phyloP scores from a whole-genome alignment of 495 filamentous ascomycete species.

The Jackrogersella multiformis region DNA sequence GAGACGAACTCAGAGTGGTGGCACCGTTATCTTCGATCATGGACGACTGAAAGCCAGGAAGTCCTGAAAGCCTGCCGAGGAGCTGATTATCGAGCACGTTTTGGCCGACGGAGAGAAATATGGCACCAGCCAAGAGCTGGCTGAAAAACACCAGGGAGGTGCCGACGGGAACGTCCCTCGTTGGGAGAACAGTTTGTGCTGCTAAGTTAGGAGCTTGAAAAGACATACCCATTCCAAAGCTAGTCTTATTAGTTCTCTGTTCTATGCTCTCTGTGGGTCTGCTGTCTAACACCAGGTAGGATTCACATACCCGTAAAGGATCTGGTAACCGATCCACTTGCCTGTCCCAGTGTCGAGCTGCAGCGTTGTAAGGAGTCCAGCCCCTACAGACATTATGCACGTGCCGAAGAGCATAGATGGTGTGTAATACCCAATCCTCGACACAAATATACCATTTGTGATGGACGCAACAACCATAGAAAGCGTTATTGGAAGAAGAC shows the following conservation, averaged over 20 bases:
- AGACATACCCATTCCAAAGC: slow-evolving; percentile 53
- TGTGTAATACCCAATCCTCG: slow-evolving; percentile 66
- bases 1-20: slow-evolving; percentile 66
- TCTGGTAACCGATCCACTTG: slow-evolving; percentile 74
- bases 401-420: slow-evolving; percentile 65
- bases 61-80: slow-evolving; percentile 49
- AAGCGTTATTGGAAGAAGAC: slow-evolving; percentile 58
- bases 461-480: slow-evolving; percentile 51
- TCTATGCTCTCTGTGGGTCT: too few species aligned
- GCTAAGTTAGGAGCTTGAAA: slow-evolving; percentile 60
- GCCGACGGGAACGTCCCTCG: slow-evolving; percentile 71
- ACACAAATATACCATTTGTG: slow-evolving; percentile 57
- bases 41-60: slow-evolving; percentile 59
- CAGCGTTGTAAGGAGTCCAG: slow-evolving; percentile 71
- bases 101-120: slow-evolving; percentile 69
- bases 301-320: slow-evolving; percentile 66
- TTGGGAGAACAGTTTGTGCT: slow-evolving; percentile 70
- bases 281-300: too few species aligned
- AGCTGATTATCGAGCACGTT: slow-evolving; percentile 68
- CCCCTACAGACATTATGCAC: slow-evolving; percentile 65
- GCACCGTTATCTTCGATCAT: slow-evolving; percentile 67
- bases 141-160: slow-evolving; percentile 74
- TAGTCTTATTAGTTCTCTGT: slow-evolving; percentile 16
- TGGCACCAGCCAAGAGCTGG: slow-evolving; percentile 68
- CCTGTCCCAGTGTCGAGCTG: slow-evolving; percentile 56